Base-by-base conservation (phyloP, 176 grass and related monocot genomes). In the Pharus latifolius region DNA sequence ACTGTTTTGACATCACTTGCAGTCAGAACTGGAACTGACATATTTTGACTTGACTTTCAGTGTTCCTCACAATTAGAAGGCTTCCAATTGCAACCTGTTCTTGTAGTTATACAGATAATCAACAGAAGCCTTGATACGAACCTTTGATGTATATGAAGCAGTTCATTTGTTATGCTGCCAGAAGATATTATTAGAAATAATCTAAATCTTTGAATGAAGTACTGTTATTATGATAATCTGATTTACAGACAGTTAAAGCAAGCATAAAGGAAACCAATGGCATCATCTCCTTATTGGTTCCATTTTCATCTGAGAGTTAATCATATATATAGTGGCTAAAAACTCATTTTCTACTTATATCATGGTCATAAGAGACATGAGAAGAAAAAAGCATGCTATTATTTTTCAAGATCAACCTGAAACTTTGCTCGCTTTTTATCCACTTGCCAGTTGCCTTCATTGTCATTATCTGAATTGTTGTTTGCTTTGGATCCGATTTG, bases 401-500 rank as follows among this genome's bases (percentile, higher is more conserved):
- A 44, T 37, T 62, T 75, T 75, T 80, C 42, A 43, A 77, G 70
- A 70, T 88, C 44, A 75, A 61, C 50, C 58, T 83, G 57, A 56
- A 73, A 23, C 56, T 88, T 85, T 32, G 64, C 18, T 40, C 40
- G 82, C 77, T 82, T 82, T 32, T 74, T 59, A 71, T 78, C 63
- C 20, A 58, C 31, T 10, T 68, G 30, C 6, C 32, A 76, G 41
- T 85, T 75, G 10, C 55, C 58, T 57, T 74, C 54, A 4, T 22
- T 48, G 13, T 71, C 23, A 16, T 64, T 74, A 10, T 86, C 77
- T 26, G 55, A 29, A 28, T 45, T 34, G 65, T 31, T 84, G 8
- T 37, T 48, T 15, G 38, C 53, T 64, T 72, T 57, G 13, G n/a
- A 53, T 38, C 65, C 16, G 7, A 51, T 62, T 70, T 82, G 17